Conservation (phyloP, 306 rosid genomes). For the Arachis stenosperma region DNA sequence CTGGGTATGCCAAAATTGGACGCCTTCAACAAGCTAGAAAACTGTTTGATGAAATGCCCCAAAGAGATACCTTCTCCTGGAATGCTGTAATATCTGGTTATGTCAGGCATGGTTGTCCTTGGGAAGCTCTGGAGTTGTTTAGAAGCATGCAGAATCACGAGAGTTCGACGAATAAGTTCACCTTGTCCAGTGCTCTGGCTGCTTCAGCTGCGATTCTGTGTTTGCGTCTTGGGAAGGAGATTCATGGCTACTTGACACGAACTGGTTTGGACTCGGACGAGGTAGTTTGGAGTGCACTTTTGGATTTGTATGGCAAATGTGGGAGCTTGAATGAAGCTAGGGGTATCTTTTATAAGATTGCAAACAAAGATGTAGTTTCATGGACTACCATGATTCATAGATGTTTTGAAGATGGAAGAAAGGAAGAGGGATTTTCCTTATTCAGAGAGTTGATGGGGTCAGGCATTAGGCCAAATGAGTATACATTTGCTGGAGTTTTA, state of each 20-base stretch:
- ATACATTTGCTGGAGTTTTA: constrained; percentile 65
- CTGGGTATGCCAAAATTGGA: constrained; percentile 59
- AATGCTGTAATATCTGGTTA: constrained; percentile 60
- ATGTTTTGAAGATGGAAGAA: constrained; percentile 63
- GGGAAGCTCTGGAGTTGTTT: constrained; percentile 64
- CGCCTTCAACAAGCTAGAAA: constrained; percentile 53
- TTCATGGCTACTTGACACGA: constrained; percentile 60
- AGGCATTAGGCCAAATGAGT: constrained; percentile 60
- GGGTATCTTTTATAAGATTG: constrained; percentile 61
- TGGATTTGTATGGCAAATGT: constrained; percentile 70
- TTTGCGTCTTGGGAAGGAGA: constrained; percentile 64
- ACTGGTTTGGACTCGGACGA: constrained; percentile 59
- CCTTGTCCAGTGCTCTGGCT: constrained; percentile 58
- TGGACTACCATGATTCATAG: constrained; percentile 72
- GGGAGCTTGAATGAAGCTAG: constrained; percentile 67
- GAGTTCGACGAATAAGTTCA: constrained; percentile 53
- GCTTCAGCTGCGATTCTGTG: constrained; percentile 61
- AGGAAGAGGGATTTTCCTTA: constrained; percentile 66
- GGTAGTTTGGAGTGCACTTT: constrained; percentile 72
- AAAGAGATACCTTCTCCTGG: constrained; percentile 72
- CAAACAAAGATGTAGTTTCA: constrained; percentile 54
- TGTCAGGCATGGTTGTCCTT: constrained; percentile 44
- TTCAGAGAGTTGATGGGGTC: constrained; percentile 53
- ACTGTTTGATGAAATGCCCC: constrained; percentile 67
- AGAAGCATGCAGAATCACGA: constrained; percentile 55